Base-by-base conservation (phyloP, 2,329 filamentous ascomycete genomes). In the Alternaria postmessia region DNA sequence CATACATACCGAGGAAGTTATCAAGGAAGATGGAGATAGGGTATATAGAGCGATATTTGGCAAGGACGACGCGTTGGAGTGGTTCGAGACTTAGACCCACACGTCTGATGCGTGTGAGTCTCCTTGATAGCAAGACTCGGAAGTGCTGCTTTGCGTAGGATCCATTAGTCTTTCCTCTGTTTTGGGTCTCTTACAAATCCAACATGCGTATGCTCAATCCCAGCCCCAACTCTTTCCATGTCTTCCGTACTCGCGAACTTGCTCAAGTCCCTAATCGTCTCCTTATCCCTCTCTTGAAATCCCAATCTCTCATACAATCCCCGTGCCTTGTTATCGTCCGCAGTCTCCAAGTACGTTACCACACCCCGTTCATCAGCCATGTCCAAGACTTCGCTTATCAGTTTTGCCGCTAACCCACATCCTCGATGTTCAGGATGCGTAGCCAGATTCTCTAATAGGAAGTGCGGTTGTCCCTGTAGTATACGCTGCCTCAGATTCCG, bases 31-130 rank as follows among this genome's bases (percentile, higher is more conserved):
- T n/a, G 22, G 9, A 18, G 4, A 2, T 28, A 12, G 66, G 34
- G 71, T 74, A 2, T 77, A 73, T 30, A 60, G 73, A 28, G 75
- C 75, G 2, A 69, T 77, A n/a, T 76, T 77, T 41, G 64, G 59
- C 9, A 70, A 69, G 53, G 59, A 68, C 7, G 75, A 77, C 62
- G 58, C 42, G 52, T 55, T 77, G 41, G 71, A 75, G 55, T 77
- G 74, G 75, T 77, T 77, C 58, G 75, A 77, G 44, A 76, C 74
- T 14, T 77, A 61, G 12, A 11, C 28, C 11, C 28, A 30, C 11
- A 5, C 28, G 28, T 30, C 3, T 9, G 11, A 11, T 9, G 28
- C 28, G 28, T 30, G 28, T 12, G 7, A 7, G 28, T 30, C 11
- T 30, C 9, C 28, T 30, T 26, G 24, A 24, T 26, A 26, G 24